These are phyloP conservation scores for Tanozyma kutaoensis DNA, from an alignment of 805 yeast genomes.

Conservation along the genomic window DNA sequence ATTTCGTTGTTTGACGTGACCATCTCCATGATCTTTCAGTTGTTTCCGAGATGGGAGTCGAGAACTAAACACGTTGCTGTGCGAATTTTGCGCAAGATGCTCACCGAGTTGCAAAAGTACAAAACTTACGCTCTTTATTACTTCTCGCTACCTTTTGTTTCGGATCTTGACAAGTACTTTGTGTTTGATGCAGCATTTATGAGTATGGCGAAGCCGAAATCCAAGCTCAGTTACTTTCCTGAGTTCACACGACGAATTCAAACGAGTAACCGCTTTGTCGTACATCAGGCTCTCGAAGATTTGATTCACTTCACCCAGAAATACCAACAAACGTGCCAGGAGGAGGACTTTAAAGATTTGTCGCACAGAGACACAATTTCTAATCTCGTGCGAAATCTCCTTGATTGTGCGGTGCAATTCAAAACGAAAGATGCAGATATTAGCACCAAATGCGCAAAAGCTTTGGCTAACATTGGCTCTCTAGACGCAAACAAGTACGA, in stretches of 20 bases:
- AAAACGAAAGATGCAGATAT: constrained; percentile 33
- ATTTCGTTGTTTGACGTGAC: constrained; percentile 61
- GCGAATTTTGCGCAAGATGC: constrained; percentile 29
- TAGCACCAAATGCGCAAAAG: constrained; percentile 48
- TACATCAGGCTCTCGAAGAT: constrained; percentile 59
- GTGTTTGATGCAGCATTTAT: constrained; percentile 10
- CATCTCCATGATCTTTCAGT: constrained; percentile 59
- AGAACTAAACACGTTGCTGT: constrained; percentile 39
- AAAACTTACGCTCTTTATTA: constrained; percentile 37
- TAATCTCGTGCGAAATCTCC: constrained; percentile 34
- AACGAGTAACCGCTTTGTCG: constrained; percentile 58
- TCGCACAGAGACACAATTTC: constrained; percentile 18
- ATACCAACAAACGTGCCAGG: constrained; percentile 36
- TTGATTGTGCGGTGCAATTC: constrained; percentile 46
- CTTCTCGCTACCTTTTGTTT: constrained; percentile 34
- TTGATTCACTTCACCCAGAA: constrained; percentile 37
- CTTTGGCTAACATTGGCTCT: constrained; percentile 68
- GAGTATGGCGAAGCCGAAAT: constrained; percentile 17
- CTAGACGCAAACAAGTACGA: constrained; percentile 50
- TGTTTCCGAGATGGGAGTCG: constrained; percentile 39
- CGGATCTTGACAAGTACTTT: constrained; percentile 10
- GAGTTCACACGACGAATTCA: constrained; percentile 44
- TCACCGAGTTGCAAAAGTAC: constrained; percentile 17
- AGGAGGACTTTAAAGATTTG: constrained; percentile 23
- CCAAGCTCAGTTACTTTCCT: constrained; percentile 23